Percentiles rank a stretch among this genome's conserved stretches.
Conservation (phyloP, 2,329 filamentous ascomycete species). For the Epichloe hybrida region DNA sequence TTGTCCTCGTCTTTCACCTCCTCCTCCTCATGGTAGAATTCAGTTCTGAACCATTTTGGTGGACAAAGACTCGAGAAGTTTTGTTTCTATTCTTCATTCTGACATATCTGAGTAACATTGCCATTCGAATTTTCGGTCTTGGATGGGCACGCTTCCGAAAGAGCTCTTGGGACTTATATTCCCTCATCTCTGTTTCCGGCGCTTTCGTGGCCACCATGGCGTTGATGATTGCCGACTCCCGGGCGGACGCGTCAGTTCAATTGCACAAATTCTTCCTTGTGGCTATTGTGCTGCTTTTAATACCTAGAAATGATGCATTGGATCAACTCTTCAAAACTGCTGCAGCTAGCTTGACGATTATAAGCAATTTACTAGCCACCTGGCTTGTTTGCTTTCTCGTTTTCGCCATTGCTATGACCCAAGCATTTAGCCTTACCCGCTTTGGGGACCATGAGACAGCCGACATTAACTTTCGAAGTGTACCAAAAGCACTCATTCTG, state of each 20-base stretch:
- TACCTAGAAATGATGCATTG: conserved; percentile 89
- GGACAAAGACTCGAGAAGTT: conserved; percentile 57
- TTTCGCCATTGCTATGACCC: conserved; percentile 90
- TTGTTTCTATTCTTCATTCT: conserved; percentile 73
- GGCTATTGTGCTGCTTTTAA: conserved; percentile 75
- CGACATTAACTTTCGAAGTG: conserved; percentile 85
- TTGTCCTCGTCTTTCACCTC: conserved; percentile 68
- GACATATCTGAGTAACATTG: conserved; percentile 70
- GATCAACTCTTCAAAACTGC: conserved; percentile 99
- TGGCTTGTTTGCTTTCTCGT: conserved; percentile 97
- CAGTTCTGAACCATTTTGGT: conserved; percentile 58
- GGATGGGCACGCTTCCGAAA: conserved; percentile 84
- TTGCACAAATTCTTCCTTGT: conserved; percentile 92
- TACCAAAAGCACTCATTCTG: conserved; percentile 85
- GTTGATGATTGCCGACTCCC: conserved; percentile 50
- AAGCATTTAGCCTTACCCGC: conserved; percentile 87
- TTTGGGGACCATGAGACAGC: conserved; percentile 60
- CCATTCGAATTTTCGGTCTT: conserved; percentile 73
- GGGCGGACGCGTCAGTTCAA: conserved; percentile 54
- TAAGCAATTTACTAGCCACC: conserved; percentile 82
- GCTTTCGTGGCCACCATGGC: conserved; percentile 70
- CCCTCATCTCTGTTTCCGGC: conserved; percentile 64
- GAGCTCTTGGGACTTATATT: conserved; percentile 93
- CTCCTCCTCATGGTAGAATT: conserved; percentile 75
- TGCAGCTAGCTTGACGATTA: conserved; percentile 79